Base-by-base conservation (phyloP, 116 monocot genomes). In the Zostera marina region DNA sequence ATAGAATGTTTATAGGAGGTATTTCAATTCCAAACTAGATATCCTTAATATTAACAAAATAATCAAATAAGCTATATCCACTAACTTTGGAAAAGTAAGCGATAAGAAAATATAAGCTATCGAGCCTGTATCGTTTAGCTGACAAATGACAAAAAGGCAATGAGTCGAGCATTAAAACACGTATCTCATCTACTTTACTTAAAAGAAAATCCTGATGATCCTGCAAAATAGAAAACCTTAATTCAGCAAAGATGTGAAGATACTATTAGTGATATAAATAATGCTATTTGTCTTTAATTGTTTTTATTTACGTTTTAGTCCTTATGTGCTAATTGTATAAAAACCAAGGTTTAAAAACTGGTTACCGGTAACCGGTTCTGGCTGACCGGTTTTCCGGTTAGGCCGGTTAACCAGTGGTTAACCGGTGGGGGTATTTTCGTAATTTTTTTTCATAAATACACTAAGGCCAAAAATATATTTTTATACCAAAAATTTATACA, bases 61-160 rank as follows among this genome's bases (percentile, higher is more conserved):
- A 20, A 41, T 59, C 3, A 3, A 39, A 59, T 9, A 40, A 12
- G 41, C 21, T 20, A 59, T 20, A 59, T 19, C 17, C 59, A 10
- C 68, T 17, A 47, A 92, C 94, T 88, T 85, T 85, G 20, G 77
- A 72, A 63, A 98, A 63, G 48, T 72, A 65, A 11, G 83, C 63
- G 53, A 90, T 83, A 57, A 98, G 46, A 54, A 67, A 73, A 65
- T 83, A 85, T 41, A 98, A 70, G 54, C 85, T 71, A 14, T 98
- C 90, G 44, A 98, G 90, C 47, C 96, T 70, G 58, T 90, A 73
- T 13, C 85, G 72, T 62, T 98, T 98, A 41, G 96, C 77, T 66
- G 89, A 82, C 74, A 80, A 78, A 69, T 86, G 81, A 67, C 82
- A 90, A 24, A 60, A 68, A 54, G 77, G 72, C 2, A 83, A 68